phyloP scores from a whole-genome alignment of 2,329 filamentous ascomycete species.

The Parafenestella ontariensis region DNA sequence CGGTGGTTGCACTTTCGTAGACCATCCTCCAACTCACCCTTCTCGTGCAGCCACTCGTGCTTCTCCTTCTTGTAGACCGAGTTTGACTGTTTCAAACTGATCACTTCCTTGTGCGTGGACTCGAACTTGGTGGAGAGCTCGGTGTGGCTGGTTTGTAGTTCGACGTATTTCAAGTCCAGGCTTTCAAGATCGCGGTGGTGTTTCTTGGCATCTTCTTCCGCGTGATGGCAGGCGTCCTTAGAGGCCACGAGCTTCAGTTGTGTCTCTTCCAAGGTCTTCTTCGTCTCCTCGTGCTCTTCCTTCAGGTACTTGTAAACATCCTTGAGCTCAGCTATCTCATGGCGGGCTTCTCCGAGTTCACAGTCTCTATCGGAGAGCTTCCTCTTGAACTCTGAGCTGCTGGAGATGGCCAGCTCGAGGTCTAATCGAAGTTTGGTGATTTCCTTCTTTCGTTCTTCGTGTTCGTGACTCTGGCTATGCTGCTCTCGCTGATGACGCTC shows the following conservation, averaged over 20 bases:
- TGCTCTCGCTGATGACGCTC: slow-evolving; percentile 14
- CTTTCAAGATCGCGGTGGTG: slow-evolving; percentile 10
- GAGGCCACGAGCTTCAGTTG: slow-evolving; percentile 3
- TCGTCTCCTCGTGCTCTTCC: slow-evolving; percentile 9
- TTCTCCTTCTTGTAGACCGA: slow-evolving; percentile 8
- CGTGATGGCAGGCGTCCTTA: slow-evolving; percentile 4
- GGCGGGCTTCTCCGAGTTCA: slow-evolving; percentile 7
- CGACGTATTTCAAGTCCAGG: slow-evolving; percentile 4
- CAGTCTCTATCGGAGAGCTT: slow-evolving; percentile 8
- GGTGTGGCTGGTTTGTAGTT: slow-evolving; percentile 6
- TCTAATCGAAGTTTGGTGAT: slow-evolving; percentile 10
- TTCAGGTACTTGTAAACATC: slow-evolving; percentile 4
- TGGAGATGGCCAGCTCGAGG: slow-evolving; percentile 2
- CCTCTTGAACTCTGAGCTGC: slow-evolving; percentile 4
- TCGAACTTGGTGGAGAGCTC: slow-evolving; percentile 11
- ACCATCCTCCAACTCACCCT: slow-evolving; percentile 7
- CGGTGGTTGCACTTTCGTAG: slow-evolving; percentile 5
- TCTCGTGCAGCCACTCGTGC: slow-evolving; percentile 3
- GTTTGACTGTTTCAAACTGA: slow-evolving; percentile 1
- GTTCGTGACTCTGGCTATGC: slow-evolving; percentile 9
- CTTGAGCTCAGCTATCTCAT: slow-evolving; percentile 6
- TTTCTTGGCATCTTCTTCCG: slow-evolving; percentile 11
- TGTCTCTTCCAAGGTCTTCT: slow-evolving; percentile 7
- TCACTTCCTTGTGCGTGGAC: slow-evolving; percentile 10
- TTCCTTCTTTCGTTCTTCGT: slow-evolving; percentile 11